A percentile compares a stretch with the other conserved stretches of the same genome.
These are phyloP conservation scores for Aegilops bicornis DNA, from an alignment of 176 grass and related monocot genomes.

Conservation along the genomic window DNA sequence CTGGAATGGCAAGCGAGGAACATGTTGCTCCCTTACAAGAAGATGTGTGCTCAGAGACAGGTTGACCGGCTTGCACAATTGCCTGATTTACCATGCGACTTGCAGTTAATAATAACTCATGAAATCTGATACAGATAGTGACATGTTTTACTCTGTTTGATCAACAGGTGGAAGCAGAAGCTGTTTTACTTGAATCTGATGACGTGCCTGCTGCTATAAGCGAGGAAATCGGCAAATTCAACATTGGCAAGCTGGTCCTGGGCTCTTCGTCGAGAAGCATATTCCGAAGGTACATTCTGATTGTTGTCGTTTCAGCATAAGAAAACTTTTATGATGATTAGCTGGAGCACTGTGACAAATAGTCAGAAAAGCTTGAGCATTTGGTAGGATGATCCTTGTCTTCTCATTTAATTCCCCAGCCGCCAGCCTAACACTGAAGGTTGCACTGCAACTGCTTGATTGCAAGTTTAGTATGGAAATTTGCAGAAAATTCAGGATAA, in stretches of 20 bases:
- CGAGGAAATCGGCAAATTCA: constrained; percentile 63
- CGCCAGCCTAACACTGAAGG: not conserved
- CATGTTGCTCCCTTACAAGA: constrained; percentile 61
- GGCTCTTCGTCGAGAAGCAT: constrained; percentile 68
- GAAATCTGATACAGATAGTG: not conserved
- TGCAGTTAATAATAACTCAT: not conserved
- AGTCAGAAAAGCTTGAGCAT: not conserved
- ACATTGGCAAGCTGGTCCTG: constrained; percentile 65
- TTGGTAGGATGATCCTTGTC: constrained; percentile 16
- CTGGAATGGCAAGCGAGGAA: constrained; percentile 64
- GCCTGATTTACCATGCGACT: not conserved
- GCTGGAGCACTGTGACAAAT: not conserved
- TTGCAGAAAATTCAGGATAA: not conserved
- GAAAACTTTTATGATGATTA: not conserved
- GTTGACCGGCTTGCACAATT: not conserved
- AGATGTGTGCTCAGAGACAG: constrained; percentile 67
- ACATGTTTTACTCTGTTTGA: not conserved
- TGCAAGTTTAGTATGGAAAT: not conserved
- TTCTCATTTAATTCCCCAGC: not conserved
- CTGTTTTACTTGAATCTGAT: constrained; percentile 70
- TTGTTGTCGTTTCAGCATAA: not conserved
- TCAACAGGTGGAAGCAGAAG: constrained; percentile 78
- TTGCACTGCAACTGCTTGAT: constrained; percentile 6
- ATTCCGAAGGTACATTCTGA: constrained; percentile 62
- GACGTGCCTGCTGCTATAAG: constrained; percentile 64